Conservation (phyloP, 208 protist genomes). For the Trypanosoma platydactyli region DNA sequence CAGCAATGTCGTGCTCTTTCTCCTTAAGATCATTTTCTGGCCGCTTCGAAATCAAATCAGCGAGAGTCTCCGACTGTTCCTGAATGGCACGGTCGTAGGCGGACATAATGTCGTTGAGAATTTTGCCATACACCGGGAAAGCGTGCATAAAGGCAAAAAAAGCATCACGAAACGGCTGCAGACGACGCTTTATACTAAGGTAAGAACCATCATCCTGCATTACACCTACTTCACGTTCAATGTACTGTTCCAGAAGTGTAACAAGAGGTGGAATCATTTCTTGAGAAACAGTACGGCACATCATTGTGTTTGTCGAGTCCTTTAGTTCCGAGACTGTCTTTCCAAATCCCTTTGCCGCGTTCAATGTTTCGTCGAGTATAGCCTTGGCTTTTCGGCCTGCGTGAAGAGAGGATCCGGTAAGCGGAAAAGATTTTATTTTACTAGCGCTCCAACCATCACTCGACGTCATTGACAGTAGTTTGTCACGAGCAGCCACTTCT, state of each 20-base stretch:
- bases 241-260: conserved; percentile 18
- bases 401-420: not conserved
- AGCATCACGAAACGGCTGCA: conserved; percentile 75
- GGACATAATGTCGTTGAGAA: conserved; percentile 69
- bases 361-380: not conserved
- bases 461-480: not conserved
- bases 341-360: conserved; percentile 10
- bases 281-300: conserved; percentile 1
- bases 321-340: conserved; percentile 8
- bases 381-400: not conserved
- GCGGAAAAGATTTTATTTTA: not conserved
- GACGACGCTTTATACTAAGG: conserved; percentile 42
- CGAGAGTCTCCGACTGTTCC: conserved; percentile 67
- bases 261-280: conserved; percentile 21
- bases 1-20: conserved; percentile 25
- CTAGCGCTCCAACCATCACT: not conserved
- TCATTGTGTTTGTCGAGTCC: conserved; percentile 5
- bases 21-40: conserved; percentile 24
- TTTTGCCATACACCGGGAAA: conserved; percentile 64
- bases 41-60: conserved; percentile 38
- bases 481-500: not conserved
- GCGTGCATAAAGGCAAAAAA: conserved; percentile 63
- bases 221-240: conserved; percentile 19
- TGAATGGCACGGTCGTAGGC: conserved; percentile 85
- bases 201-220: not conserved